phyloP scores from a whole-genome alignment of 306 rosid genomes.

The Quercus wislizeni region DNA sequence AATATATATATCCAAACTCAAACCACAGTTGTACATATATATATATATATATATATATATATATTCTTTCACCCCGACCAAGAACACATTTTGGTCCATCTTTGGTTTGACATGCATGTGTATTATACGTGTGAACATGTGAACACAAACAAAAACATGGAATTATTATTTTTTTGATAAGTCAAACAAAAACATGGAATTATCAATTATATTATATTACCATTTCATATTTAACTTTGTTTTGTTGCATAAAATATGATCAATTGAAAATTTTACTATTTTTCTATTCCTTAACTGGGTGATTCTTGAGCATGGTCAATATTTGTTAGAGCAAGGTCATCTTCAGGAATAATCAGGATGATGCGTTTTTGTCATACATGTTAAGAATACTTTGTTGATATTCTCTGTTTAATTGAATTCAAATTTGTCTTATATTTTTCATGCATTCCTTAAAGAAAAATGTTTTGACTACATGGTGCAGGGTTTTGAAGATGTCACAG shows the following conservation, averaged over 20 bases:
- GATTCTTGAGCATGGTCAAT: neutral
- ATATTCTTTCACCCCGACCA: neutral
- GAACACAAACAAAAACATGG: neutral
- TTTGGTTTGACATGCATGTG: neutral
- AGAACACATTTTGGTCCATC: neutral
- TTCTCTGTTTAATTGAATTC: neutral
- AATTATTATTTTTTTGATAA: neutral
- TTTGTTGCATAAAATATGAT: neutral
- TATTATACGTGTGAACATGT: neutral
- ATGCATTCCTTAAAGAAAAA: constrained; percentile 25
- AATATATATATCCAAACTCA: neutral
- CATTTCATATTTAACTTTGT: neutral
- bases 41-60: neutral
- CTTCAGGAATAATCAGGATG: neutral
- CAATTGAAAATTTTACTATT: neutral
- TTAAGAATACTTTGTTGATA: neutral
- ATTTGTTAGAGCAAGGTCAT: neutral
- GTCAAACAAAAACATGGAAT: neutral
- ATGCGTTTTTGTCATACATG: neutral
- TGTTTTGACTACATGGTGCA: constrained; percentile 46
- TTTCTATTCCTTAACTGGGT: no score
- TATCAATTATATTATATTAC: neutral
- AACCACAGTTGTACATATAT: neutral
- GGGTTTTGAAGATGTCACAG: constrained; percentile 48
- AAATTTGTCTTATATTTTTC: constrained; percentile 1